These are phyloP conservation scores for Ganoderma lucidum DNA, from an alignment of 1,284 basidiomycete species.

Conservation along the genomic window DNA sequence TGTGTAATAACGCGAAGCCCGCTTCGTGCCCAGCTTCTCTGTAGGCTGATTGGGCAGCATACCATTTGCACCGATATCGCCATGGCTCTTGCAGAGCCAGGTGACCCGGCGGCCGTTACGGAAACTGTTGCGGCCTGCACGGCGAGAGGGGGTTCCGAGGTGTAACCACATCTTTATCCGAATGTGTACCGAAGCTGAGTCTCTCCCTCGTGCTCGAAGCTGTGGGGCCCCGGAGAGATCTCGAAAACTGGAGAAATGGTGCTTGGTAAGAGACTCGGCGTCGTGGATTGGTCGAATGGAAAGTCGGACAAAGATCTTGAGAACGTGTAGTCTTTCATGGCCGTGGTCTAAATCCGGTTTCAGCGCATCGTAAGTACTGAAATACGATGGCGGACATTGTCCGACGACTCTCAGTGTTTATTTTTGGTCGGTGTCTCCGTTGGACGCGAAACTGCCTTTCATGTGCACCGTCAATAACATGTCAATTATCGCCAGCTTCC, in stretches of 20 bases:
- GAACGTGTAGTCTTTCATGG: neutral
- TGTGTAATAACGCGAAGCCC: neutral
- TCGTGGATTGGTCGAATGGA: neutral
- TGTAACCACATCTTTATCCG: slow-evolving; percentile 29
- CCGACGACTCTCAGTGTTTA: neutral
- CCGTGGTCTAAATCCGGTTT: too few species aligned
- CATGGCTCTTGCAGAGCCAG: neutral
- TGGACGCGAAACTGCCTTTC: neutral
- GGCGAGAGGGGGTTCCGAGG: slow-evolving; percentile 20
- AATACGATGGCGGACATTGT: neutral
- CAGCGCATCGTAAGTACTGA: too few species aligned
- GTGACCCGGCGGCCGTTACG: neutral
- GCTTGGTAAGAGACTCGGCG: neutral
- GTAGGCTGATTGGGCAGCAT: neutral
- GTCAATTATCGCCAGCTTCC: too few species aligned
- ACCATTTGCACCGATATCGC: neutral
- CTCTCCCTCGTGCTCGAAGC: slow-evolving; percentile 4
- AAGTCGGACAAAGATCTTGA: neutral
- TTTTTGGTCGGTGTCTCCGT: neutral
- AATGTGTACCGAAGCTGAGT: slow-evolving; percentile 29
- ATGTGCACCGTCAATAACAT: too few species aligned
- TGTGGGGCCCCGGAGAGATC: slow-evolving; percentile 23
- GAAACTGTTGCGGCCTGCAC: neutral
- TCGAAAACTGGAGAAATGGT: neutral
- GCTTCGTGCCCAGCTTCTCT: neutral